These are phyloP conservation scores for Meyerozyma guilliermondii DNA, from an alignment of 1,139 yeast species.

Conservation along the genomic window DNA sequence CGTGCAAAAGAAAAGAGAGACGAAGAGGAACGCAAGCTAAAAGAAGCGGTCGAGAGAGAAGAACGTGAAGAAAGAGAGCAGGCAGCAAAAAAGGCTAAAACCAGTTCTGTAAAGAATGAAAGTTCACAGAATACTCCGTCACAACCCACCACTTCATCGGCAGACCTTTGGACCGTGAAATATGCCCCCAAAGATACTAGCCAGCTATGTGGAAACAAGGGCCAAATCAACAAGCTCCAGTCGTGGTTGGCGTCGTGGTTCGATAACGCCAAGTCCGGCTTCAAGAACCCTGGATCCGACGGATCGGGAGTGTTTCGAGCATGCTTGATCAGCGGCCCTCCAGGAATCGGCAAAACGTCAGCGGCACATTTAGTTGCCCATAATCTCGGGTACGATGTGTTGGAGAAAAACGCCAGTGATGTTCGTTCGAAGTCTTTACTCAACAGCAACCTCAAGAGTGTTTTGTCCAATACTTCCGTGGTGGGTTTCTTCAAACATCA, in stretches of 20 bases:
- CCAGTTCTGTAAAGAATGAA: conserved; percentile 11
- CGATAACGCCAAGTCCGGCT: conserved; percentile 47
- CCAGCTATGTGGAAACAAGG: conserved; percentile 91
- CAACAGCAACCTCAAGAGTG: conserved; percentile 62
- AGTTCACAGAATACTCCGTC: not conserved
- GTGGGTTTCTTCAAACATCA: conserved; percentile 63
- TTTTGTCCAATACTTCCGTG: conserved; percentile 77
- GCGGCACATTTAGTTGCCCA: conserved; percentile 73
- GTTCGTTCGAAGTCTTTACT: conserved; percentile 79
- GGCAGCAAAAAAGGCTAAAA: conserved; percentile 11
- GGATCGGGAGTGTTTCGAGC: conserved; percentile 73
- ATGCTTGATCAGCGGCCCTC: conserved; percentile 79
- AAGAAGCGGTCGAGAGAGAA: conserved; percentile 45
- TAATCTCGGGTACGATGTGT: conserved; percentile 62
- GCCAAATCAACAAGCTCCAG: conserved; percentile 58
- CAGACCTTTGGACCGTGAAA: conserved; percentile 86
- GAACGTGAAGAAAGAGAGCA: conserved; percentile 18
- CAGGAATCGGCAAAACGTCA: conserved; percentile 80
- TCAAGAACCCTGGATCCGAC: conserved; percentile 52
- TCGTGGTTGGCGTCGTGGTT: conserved; percentile 83
- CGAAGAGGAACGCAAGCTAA: conserved; percentile 53
- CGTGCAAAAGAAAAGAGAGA: conserved; percentile 66
- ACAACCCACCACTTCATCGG: conserved; percentile 23
- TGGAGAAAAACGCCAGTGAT: conserved; percentile 83
- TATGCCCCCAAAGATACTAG: conserved; percentile 76